Conservation (phyloP, 495 filamentous ascomycete species). For the Hypoxylon subgilvum region DNA sequence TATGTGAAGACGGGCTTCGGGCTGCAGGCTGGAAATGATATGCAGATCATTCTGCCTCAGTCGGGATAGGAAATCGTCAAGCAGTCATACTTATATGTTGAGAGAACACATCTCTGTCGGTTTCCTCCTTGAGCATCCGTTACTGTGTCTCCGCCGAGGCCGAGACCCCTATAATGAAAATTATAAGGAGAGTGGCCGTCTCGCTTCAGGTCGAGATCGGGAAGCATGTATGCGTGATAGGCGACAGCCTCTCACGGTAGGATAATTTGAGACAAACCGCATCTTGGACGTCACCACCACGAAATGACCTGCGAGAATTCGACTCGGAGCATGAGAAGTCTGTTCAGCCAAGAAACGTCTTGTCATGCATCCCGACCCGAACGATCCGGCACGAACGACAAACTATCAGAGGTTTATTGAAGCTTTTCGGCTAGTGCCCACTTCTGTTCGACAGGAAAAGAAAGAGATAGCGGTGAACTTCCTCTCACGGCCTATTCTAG, state of each 20-base stretch:
- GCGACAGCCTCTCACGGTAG: background rate
- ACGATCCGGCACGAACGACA: too few relatives aligned
- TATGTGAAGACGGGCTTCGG: background rate
- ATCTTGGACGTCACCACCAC: background rate
- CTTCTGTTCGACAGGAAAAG: background rate
- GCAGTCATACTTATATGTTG: constrained; percentile 6
- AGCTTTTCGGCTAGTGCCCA: background rate
- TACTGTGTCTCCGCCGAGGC: background rate
- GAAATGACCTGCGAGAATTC: background rate
- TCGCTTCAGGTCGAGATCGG: background rate
- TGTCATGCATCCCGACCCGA: background rate
- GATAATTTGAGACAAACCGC: background rate
- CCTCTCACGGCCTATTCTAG: background rate
- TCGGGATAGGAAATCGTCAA: background rate
- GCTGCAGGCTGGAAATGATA: background rate
- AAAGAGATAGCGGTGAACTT: background rate
- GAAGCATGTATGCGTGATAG: background rate
- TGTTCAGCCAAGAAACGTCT: background rate
- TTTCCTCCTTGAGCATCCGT: background rate
- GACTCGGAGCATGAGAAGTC: background rate
- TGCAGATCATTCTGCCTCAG: constrained; percentile 6
- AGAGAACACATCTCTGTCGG: background rate
- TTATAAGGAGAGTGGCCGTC: background rate
- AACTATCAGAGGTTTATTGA: background rate
- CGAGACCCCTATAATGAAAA: background rate